Conservation (phyloP, 2,329 filamentous ascomycete species). For the Drechmeria coniospora region DNA sequence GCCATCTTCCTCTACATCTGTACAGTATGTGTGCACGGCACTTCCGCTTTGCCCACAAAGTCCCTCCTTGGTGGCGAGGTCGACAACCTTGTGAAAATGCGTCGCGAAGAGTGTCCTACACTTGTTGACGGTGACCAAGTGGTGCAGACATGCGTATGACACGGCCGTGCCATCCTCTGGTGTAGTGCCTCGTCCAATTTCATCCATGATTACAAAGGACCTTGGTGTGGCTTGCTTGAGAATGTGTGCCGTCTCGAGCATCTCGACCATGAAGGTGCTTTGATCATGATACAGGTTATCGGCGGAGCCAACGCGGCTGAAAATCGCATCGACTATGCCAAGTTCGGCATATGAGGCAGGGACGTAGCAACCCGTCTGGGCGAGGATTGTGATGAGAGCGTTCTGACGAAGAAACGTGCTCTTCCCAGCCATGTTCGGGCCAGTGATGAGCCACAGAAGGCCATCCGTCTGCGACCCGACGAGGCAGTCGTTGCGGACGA, state of each 20-base stretch:
- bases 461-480: conserved; percentile 54
- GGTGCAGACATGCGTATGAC: conserved; percentile 74
- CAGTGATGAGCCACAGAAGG: conserved; percentile 51
- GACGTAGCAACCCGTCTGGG: conserved; percentile 85
- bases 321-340: conserved; percentile 89
- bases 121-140: conserved; percentile 62
- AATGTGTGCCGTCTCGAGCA: conserved; percentile 90
- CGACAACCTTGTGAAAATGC: conserved; percentile 76
- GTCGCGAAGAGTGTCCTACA: conserved; percentile 84
- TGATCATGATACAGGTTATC: conserved; percentile 92
- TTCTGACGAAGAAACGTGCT: conserved; percentile 93
- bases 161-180: conserved; percentile 84
- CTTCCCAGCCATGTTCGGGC: conserved; percentile 98
- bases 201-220: conserved; percentile 96
- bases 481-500: conserved; percentile 75
- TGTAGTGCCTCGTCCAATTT: conserved; percentile 88
- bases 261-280: conserved; percentile 98
- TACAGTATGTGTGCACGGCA: conserved; percentile 64
- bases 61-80: conserved; percentile 47
- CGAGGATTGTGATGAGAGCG: conserved; percentile 82
- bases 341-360: conserved; percentile 76
- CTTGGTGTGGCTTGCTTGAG: conserved; percentile 67
- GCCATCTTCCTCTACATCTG: conserved; percentile 65
- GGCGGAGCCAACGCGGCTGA: conserved; percentile 82
- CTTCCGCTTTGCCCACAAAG: conserved; percentile 22